These are phyloP conservation scores for Setomelanomma holmii DNA, from an alignment of 2,329 filamentous ascomycete species.

Conservation along the genomic window DNA sequence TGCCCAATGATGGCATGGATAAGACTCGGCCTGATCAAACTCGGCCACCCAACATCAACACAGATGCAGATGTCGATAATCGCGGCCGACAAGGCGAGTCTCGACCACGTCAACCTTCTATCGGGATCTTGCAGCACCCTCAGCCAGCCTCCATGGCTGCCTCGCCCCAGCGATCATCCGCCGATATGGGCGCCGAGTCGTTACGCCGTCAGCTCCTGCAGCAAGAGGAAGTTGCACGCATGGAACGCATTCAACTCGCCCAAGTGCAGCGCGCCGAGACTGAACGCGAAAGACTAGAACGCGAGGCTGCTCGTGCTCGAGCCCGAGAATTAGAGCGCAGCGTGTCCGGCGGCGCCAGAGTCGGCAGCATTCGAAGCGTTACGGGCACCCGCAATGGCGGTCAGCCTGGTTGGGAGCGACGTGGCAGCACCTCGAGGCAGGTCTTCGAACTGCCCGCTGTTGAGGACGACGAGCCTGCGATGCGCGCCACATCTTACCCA, in stretches of 20 bases:
- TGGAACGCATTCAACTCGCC: constrained; percentile 39
- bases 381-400: constrained; percentile 35
- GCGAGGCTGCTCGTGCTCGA: constrained; percentile 38
- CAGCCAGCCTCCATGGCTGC: constrained; percentile 50
- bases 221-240: constrained; percentile 41
- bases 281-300: constrained; percentile 34
- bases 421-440: constrained; percentile 26
- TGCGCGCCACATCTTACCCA: constrained; percentile 73
- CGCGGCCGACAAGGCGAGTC: constrained; percentile 25
- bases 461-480: constrained; percentile 60
- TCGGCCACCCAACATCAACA: constrained; percentile 41
- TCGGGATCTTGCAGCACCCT: constrained; percentile 46
- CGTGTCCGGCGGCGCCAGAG: constrained; percentile 39
- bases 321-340: constrained; percentile 45
- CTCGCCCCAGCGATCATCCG: constrained; percentile 43
- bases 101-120: constrained; percentile 40
- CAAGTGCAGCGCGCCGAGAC: constrained; percentile 36
- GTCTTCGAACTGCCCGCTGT: constrained; percentile 47
- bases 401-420: constrained; percentile 34
- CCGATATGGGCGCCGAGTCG: constrained; percentile 47
- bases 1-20: constrained; percentile 40
- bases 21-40: constrained; percentile 35
- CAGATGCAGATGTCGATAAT: constrained; percentile 16
- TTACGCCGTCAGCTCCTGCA: constrained; percentile 43
- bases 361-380: constrained; percentile 41